Evolutionary conservation across 306 rosid genomes (phyloP).

Genomic region (Vigna reflexopilosa): DNA sequence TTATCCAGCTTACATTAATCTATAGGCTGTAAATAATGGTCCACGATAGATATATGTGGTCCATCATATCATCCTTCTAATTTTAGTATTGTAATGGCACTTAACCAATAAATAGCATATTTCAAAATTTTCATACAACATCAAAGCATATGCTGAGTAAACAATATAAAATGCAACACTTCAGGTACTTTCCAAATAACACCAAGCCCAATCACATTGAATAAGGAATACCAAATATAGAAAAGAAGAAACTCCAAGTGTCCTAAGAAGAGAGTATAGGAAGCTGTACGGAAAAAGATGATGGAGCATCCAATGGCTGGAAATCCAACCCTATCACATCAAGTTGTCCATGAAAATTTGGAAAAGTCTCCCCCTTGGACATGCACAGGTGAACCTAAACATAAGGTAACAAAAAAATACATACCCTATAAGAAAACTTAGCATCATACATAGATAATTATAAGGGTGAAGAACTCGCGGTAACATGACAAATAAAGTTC

Average conservation of each 20-base stretch:
- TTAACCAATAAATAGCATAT: conserved; percentile 8
- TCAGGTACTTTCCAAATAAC: conserved; percentile 8
- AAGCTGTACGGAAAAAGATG: conserved; percentile 81
- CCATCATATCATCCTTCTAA: too few species aligned
- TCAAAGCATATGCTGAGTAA: conserved; percentile 1
- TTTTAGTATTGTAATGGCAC: conserved; percentile 4
- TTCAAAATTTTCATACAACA: neutral
- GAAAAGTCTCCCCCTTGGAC: conserved; percentile 91
- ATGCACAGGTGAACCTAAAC: conserved; percentile 92
- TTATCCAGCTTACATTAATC: too few species aligned
- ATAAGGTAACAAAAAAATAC: conserved; percentile 18
- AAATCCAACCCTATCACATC: conserved; percentile 86
- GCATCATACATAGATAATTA: conserved; percentile 13
- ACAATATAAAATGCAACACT: conserved; percentile 28
- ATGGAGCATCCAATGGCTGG: conserved; percentile 82
- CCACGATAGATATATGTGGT: too few species aligned
- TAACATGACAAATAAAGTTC: conserved; percentile 16
- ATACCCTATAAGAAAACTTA: conserved; percentile 19
- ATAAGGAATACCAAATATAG: conserved; percentile 32
- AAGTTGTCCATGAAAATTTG: conserved; percentile 94
- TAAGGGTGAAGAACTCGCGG: conserved; percentile 3
- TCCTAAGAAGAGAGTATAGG: conserved; percentile 36
- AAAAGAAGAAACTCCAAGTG: conserved; percentile 31
- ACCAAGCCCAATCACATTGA: conserved; percentile 9
- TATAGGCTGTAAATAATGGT: too few species aligned